Evolutionary conservation across 2,329 filamentous ascomycete genomes (phyloP).

Genomic region (Albifimbria verrucaria): DNA sequence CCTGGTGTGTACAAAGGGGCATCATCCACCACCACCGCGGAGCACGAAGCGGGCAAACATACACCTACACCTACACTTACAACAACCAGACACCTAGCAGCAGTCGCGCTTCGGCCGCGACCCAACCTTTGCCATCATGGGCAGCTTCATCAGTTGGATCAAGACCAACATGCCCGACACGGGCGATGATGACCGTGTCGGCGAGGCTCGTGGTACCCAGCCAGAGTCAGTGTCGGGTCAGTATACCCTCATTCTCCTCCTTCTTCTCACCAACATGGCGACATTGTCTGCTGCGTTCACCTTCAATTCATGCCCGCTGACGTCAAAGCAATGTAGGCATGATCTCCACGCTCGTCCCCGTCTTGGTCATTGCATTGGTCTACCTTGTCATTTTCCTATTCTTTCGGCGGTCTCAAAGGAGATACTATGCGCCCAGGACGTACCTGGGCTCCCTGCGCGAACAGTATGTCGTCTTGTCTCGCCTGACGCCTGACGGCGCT

Average conservation of each 20-base stretch:
- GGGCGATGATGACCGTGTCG: constrained; percentile 15
- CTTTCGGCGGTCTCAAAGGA: constrained; percentile 42
- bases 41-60: too few relatives aligned
- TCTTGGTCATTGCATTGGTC: constrained; percentile 43
- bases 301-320: constrained; percentile 4
- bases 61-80: too few relatives aligned
- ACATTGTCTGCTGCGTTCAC: background rate
- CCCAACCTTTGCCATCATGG: constrained; percentile 25
- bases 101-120: constrained; percentile 3
- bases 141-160: constrained; percentile 36
- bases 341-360: constrained; percentile 51
- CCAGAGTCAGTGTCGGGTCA: constrained; percentile 34
- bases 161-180: constrained; percentile 23
- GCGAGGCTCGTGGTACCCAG: constrained; percentile 17
- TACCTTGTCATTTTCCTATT: constrained; percentile 51
- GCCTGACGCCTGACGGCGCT: background rate
- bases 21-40: too few relatives aligned
- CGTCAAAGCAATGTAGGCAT: constrained; percentile 25
- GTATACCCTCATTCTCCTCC: too few relatives aligned
- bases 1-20: too few relatives aligned
- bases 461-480: constrained; percentile 34
- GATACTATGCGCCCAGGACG: constrained; percentile 55
- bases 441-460: constrained; percentile 46
- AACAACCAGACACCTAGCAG: too few relatives aligned
- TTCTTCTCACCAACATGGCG: background rate